Conservation (phyloP, 1,284 basidiomycete species). For the Rhodotorula sp. region DNA sequence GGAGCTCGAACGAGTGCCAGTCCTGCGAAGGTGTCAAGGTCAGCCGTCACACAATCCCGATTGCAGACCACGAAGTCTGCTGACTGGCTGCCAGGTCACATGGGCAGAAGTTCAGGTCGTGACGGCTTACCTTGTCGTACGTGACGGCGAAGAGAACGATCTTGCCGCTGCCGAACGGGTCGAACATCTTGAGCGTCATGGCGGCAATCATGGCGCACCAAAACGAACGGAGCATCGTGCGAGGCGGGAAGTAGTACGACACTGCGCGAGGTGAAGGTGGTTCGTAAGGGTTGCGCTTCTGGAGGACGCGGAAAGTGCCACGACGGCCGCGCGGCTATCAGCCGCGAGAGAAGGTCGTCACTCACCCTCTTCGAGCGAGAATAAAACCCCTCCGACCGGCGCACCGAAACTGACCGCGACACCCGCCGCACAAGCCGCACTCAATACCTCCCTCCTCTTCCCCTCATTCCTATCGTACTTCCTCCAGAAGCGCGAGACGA, state of each 20-base stretch:
- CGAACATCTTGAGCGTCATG: constrained; percentile 78
- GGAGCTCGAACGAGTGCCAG: constrained; percentile 80
- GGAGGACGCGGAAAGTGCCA: constrained; percentile 45
- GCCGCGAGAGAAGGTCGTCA: constrained; percentile 75
- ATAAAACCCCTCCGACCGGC: constrained; percentile 58
- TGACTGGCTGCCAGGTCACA: too few relatives aligned
- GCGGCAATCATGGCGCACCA: constrained; percentile 88
- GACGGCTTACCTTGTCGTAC: constrained; percentile 61
- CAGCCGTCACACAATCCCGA: too few relatives aligned
- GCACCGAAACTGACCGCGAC: constrained; percentile 48
- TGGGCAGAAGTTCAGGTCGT: too few relatives aligned
- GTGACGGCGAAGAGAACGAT: constrained; percentile 59
- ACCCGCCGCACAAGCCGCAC: constrained; percentile 72
- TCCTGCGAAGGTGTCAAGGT: constrained; percentile 55
- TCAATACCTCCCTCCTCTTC: constrained; percentile 86
- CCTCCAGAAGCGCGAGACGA: constrained; percentile 76
- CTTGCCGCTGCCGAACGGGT: constrained; percentile 74
- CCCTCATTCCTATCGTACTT: constrained; percentile 62
- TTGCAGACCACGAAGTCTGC: too few relatives aligned
- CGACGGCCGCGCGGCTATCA: constrained; percentile 63
- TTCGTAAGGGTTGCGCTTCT: neutral
- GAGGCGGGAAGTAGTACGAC: constrained; percentile 91
- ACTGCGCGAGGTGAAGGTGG: constrained; percentile 57
- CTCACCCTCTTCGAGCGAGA: constrained; percentile 59
- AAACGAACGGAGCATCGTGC: constrained; percentile 66